phyloP scores from a whole-genome alignment of 768 basidiomycete genomes.

The Sporobolomyces roseus region DNA sequence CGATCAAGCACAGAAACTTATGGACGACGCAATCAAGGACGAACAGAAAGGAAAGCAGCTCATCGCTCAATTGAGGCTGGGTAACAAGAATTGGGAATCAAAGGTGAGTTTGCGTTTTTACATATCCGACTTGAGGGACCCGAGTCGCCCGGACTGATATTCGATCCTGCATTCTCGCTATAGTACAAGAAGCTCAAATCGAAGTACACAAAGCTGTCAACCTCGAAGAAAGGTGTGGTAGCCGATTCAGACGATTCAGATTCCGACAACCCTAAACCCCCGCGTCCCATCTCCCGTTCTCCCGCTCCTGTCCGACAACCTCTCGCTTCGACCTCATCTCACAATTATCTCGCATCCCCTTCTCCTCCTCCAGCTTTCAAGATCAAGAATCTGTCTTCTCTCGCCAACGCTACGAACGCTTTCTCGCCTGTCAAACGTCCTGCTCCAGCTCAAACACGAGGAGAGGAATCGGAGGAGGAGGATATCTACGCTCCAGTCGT shows the following conservation, averaged over 20 bases:
- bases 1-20: neutral
- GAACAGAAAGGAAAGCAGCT: neutral
- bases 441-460: neutral
- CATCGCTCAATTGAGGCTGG: too few species aligned
- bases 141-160: too few species aligned
- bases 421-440: neutral
- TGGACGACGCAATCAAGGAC: neutral
- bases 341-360: neutral
- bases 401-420: too few species aligned
- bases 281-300: neutral
- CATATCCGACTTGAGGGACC: neutral
- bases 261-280: neutral
- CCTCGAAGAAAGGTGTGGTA: neutral
- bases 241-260: neutral
- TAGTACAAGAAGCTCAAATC: neutral
- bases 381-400: conserved; percentile 3
- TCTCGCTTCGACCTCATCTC: neutral
- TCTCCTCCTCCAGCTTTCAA: neutral
- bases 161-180: neutral
- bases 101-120: neutral
- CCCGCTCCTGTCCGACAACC: neutral
- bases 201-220: neutral
- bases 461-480: neutral
- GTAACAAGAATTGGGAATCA: neutral
- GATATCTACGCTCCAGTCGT: neutral